Conservation (phyloP, 2,329 filamentous ascomycete species). For the Arthrinium phaeospermum region DNA sequence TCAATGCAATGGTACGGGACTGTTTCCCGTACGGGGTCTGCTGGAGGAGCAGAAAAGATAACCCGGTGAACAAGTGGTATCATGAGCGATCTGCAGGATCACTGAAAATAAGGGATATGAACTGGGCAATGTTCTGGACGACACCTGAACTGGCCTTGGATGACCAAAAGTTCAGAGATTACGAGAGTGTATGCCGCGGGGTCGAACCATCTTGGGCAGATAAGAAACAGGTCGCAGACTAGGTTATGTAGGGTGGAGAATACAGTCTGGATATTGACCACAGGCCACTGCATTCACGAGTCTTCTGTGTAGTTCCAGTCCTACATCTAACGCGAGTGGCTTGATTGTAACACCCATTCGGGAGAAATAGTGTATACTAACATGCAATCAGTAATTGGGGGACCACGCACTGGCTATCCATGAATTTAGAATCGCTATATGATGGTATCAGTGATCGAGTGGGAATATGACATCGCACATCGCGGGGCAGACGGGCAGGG, state of each 20-base stretch:
- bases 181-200: slow-evolving; percentile 74
- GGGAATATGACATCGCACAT: slow-evolving; percentile 6
- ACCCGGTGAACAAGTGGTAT: slow-evolving; percentile 99
- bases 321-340: not conserved
- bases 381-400: not conserved
- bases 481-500: slow-evolving; percentile 1
- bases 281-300: not conserved
- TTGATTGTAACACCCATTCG: no score
- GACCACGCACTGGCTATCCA: not conserved
- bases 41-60: slow-evolving; percentile 88
- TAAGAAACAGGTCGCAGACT: slow-evolving; percentile 64
- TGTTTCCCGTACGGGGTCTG: slow-evolving; percentile 90
- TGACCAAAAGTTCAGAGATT: slow-evolving; percentile 65
- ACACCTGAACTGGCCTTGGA: slow-evolving; percentile 68
- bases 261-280: not conserved
- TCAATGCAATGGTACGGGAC: slow-evolving; percentile 90
- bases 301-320: not conserved
- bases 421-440: not conserved
- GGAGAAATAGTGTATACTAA: not conserved
- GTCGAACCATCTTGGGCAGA: slow-evolving; percentile 70
- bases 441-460: not conserved
- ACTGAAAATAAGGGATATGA: slow-evolving; percentile 78
- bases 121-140: slow-evolving; percentile 99
- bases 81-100: slow-evolving; percentile 88
- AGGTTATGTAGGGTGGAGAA: slow-evolving; percentile 38